Percentiles rank a stretch among this genome's conserved stretches.
Conservation (phyloP, 202 grass and related monocot species). For the Schoenoplectus triqueter region DNA sequence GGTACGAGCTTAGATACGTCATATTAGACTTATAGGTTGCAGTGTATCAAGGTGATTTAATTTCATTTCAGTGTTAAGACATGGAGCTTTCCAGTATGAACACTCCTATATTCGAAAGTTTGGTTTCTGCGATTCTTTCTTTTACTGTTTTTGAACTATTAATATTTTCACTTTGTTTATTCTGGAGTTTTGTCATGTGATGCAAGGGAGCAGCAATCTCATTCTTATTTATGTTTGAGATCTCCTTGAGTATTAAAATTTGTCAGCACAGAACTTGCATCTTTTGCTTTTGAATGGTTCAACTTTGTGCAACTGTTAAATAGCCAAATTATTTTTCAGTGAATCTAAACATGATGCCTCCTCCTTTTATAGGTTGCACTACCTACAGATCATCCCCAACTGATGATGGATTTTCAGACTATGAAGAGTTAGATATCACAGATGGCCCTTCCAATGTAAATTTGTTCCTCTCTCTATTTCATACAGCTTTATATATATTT, state of each 20-base stretch:
- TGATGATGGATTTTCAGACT: conserved; percentile 49
- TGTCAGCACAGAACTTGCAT: not conserved
- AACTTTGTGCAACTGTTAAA: not conserved
- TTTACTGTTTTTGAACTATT: conserved; percentile 2
- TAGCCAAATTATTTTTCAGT: not conserved
- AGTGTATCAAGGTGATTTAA: not conserved
- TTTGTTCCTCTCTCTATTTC: conserved; percentile 22
- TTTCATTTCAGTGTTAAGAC: not conserved
- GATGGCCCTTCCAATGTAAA: conserved; percentile 63
- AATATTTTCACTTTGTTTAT: not conserved
- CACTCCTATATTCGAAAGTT: not conserved
- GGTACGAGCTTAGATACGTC: not conserved
- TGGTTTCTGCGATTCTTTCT: not conserved
- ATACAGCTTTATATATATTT: not conserved
- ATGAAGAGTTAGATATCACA: conserved; percentile 42
- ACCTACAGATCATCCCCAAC: conserved; percentile 39
- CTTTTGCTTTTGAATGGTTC: not conserved
- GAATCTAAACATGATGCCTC: conserved; percentile 11
- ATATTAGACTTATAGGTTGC: not conserved
- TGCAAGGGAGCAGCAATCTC: not conserved
- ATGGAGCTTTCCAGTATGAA: not conserved
- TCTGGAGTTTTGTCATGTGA: not conserved
- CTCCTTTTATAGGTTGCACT: conserved; percentile 47
- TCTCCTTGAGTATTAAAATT: conserved; percentile 12
- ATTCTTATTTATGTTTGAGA: conserved; percentile 2